These are phyloP conservation scores for Haematococcus lacustris DNA, from an alignment of 139 green algal genomes.

Conservation along the genomic window DNA sequence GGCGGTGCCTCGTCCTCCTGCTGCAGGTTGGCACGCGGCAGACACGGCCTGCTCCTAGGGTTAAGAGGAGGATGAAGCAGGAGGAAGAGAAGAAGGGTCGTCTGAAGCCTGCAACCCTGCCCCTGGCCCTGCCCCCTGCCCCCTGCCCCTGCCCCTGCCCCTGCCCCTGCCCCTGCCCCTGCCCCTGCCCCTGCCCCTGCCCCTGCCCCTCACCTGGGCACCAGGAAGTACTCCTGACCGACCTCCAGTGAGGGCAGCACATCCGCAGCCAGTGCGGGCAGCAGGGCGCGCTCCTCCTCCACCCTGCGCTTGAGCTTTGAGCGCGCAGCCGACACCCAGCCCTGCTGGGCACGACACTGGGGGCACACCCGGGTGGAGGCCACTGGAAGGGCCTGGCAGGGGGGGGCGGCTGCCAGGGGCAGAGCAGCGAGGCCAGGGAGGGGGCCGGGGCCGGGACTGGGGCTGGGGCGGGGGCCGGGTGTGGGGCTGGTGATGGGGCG, in stretches of 20 bases:
- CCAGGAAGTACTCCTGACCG: conserved; percentile 39
- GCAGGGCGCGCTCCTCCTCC: conserved; percentile 24
- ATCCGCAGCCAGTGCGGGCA: conserved; percentile 30
- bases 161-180: too few species aligned
- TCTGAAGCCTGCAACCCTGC: too few species aligned
- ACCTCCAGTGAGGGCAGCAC: conserved; percentile 24
- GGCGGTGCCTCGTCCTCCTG: too few species aligned
- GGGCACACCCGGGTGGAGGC: background rate
- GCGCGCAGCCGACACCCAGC: background rate
- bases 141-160: too few species aligned
- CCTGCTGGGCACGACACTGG: background rate
- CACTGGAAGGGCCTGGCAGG: background rate
- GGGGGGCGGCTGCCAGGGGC: too few species aligned
- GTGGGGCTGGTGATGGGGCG: background rate
- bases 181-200: too few species aligned
- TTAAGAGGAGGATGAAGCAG: too few species aligned
- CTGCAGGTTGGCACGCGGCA: too few species aligned
- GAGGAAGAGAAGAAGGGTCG: background rate
- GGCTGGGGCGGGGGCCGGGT: background rate
- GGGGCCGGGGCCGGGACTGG: background rate
- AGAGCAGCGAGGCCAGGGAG: too few species aligned
- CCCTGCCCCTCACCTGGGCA: conserved; percentile 53
- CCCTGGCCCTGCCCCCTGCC: too few species aligned
- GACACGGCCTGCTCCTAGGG: too few species aligned
- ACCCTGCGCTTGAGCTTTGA: conserved; percentile 9